phyloP scores from a whole-genome alignment of 805 yeast genomes.

The Sugiyamaella valdiviana region DNA sequence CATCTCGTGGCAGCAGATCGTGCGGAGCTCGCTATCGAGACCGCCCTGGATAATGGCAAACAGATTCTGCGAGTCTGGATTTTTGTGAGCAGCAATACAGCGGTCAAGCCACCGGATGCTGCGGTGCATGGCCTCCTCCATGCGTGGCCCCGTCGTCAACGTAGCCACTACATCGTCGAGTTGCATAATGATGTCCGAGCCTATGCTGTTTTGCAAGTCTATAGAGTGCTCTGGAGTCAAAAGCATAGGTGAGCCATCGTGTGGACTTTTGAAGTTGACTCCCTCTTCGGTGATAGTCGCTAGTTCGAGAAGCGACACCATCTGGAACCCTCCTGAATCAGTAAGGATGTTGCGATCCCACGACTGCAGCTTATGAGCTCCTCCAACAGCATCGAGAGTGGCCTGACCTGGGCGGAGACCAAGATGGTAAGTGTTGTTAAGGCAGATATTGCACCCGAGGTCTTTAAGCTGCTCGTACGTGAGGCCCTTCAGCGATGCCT shows the following conservation, averaged over 20 bases:
- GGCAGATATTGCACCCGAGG: conserved; percentile 38
- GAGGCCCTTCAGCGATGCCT: conserved; percentile 41
- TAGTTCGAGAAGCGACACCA: conserved; percentile 40
- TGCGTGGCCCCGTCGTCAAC: conserved; percentile 39
- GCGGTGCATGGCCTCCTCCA: conserved; percentile 42
- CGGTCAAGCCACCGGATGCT: conserved; percentile 41
- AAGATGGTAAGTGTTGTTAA: conserved; percentile 41
- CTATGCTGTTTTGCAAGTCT: conserved; percentile 39
- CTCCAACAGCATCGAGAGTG: conserved; percentile 37
- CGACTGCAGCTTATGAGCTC: conserved; percentile 38
- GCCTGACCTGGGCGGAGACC: conserved; percentile 41
- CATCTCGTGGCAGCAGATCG: conserved; percentile 39
- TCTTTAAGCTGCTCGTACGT: conserved; percentile 38
- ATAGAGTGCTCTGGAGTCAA: conserved; percentile 45
- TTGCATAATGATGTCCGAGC: conserved; percentile 44
- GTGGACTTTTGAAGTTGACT: conserved; percentile 40
- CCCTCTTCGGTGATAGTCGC: conserved; percentile 44
- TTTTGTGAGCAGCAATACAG: conserved; percentile 39
- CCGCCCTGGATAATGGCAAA: conserved; percentile 44
- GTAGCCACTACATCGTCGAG: conserved; percentile 42
- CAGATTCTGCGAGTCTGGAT: conserved; percentile 38
- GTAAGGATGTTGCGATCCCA: conserved; percentile 41
- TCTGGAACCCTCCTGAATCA: conserved; percentile 43
- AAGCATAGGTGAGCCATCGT: conserved; percentile 42
- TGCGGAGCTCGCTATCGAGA: conserved; percentile 35